These are phyloP conservation scores for Solanum sejunctum DNA, from an alignment of 257 asterid genomes.

Conservation along the genomic window DNA sequence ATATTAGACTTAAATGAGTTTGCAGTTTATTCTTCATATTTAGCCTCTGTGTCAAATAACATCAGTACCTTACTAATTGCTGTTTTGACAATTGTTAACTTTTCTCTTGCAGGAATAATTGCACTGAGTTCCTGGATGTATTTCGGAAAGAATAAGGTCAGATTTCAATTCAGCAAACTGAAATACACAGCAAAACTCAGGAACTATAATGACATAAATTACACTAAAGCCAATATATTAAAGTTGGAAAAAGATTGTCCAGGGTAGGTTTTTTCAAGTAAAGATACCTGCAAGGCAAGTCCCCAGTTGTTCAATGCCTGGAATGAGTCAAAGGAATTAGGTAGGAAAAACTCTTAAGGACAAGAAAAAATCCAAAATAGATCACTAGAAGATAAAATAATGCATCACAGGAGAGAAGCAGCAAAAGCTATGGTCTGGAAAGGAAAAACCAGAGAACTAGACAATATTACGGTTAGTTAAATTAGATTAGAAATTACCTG, in stretches of 20 bases:
- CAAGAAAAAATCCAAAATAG: neutral
- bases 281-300: conserved; percentile 92
- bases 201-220: neutral
- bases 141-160: neutral
- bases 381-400: neutral
- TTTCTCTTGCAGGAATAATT: conserved; percentile 98
- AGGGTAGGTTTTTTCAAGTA: neutral
- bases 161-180: neutral
- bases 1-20: neutral
- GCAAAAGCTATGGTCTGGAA: neutral
- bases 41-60: neutral
- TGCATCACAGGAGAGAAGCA: neutral
- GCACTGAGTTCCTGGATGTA: conserved; percentile 89
- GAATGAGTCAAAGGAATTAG: conserved; percentile 17
- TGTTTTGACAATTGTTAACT: conserved; percentile 78
- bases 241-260: neutral
- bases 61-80: conserved; percentile 82
- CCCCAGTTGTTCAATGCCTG: conserved; percentile 99
- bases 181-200: neutral
- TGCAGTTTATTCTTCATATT: neutral
- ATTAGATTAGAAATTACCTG: conserved; percentile 48
- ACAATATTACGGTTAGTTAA: neutral
- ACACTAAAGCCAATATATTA: neutral
- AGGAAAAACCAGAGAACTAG: neutral
- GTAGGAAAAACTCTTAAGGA: neutral